These are phyloP conservation scores for Dictyostelium brefeldianum DNA, from an alignment of 78 protist species.

Conservation along the genomic window DNA sequence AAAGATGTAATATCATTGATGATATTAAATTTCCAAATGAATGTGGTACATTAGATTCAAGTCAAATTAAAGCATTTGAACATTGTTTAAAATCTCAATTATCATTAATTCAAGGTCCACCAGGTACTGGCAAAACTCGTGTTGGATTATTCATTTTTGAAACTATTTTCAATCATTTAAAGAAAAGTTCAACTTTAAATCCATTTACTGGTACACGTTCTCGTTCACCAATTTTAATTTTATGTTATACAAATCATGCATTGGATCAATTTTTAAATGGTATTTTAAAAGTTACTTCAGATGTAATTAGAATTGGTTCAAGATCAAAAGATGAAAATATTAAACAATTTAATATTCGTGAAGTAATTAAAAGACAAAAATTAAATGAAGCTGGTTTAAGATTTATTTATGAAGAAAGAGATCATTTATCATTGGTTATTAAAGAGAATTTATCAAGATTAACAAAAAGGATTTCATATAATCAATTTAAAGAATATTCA, in stretches of 20 bases:
- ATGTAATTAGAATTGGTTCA: slow-evolving; percentile 39
- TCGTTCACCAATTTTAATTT: slow-evolving; percentile 55
- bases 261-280: slow-evolving; percentile 91
- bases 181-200: too few species aligned
- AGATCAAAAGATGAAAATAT: slow-evolving; percentile 41
- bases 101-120: slow-evolving; percentile 93
- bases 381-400: background rate
- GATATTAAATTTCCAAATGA: background rate
- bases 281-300: slow-evolving; percentile 7
- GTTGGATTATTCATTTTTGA: slow-evolving; percentile 72
- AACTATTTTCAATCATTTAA: slow-evolving; percentile 2
- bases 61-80: slow-evolving; percentile 57
- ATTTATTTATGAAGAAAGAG: background rate
- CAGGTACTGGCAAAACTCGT: slow-evolving; percentile 94
- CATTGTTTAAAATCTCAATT: slow-evolving; percentile 56
- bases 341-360: slow-evolving; percentile 30
- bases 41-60: slow-evolving; percentile 33
- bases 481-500: background rate
- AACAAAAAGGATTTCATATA: background rate
- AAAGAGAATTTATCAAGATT: background rate
- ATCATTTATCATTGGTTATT: background rate
- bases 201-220: too few species aligned
- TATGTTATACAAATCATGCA: slow-evolving; percentile 95
- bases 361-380: background rate
- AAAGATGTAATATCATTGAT: background rate